Conservation (phyloP, 306 rosid species). For the Pterocarpus macrocarpus region DNA sequence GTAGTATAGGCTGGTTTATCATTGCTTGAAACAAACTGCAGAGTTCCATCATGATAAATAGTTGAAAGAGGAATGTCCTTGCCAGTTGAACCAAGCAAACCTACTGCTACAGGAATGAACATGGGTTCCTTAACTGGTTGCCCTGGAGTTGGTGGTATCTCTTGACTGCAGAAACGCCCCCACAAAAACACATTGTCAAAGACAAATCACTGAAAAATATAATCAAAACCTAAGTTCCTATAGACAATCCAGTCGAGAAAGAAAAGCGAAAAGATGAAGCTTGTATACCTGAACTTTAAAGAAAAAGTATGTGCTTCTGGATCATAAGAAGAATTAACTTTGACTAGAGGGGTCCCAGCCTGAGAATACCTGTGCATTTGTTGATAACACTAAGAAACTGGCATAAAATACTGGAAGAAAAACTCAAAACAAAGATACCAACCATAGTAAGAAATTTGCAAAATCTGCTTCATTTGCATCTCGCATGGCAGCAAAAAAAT, state of each 20-base stretch:
- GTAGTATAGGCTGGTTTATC: slow-evolving; percentile 72
- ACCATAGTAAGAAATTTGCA: slow-evolving; percentile 91
- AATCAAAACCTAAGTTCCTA: neutral
- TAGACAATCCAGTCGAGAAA: slow-evolving; percentile 38
- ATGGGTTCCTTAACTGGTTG: slow-evolving; percentile 91
- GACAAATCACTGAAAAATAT: slow-evolving; percentile 41
- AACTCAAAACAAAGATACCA: slow-evolving; percentile 36
- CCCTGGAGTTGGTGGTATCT: slow-evolving; percentile 89
- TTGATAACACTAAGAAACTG: slow-evolving; percentile 28
- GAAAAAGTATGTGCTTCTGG: slow-evolving; percentile 76
- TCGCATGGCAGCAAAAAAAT: slow-evolving; percentile 92
- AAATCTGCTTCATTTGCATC: slow-evolving; percentile 94
- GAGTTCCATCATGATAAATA: slow-evolving; percentile 71
- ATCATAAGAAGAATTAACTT: slow-evolving; percentile 78
- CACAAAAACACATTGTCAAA: slow-evolving; percentile 51
- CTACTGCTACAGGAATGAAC: slow-evolving; percentile 88
- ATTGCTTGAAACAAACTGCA: slow-evolving; percentile 66
- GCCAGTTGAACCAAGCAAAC: slow-evolving; percentile 84
- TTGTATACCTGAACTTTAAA: slow-evolving; percentile 78
- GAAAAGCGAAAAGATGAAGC: slow-evolving; percentile 19
- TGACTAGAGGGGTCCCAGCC: slow-evolving; percentile 94
- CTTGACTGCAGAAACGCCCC: slow-evolving; percentile 72
- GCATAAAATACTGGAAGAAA: slow-evolving; percentile 31
- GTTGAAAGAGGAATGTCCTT: slow-evolving; percentile 76
- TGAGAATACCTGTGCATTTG: slow-evolving; percentile 87